A percentile compares a stretch with the other conserved stretches of the same genome.
Conservation (phyloP, 352 stramenopile genomes). For the Phytophthora pisi region DNA sequence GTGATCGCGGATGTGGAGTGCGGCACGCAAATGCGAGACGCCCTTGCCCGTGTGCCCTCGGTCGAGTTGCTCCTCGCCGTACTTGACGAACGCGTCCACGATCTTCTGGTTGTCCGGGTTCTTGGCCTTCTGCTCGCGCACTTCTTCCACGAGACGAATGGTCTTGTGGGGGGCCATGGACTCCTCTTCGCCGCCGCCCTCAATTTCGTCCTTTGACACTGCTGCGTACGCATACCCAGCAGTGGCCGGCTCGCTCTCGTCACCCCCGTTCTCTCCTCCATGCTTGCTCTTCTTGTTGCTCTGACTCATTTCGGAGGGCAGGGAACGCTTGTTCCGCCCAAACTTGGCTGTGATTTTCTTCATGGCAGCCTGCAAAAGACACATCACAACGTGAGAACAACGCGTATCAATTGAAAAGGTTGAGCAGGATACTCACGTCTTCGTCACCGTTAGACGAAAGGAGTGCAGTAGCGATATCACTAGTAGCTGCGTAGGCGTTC, state of each 20-base stretch:
- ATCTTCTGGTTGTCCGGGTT: conserved; percentile 75
- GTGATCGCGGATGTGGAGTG: conserved; percentile 62
- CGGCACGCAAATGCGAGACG: conserved; percentile 68
- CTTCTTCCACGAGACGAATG: conserved; percentile 58
- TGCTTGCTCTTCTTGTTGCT: conserved; percentile 34
- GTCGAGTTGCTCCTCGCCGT: conserved; percentile 63
- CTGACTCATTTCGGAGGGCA: conserved; percentile 9
- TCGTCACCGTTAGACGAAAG: conserved; percentile 35
- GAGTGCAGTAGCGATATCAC: conserved; percentile 35
- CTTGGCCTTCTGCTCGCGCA: conserved; percentile 44
- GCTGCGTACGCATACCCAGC: conserved; percentile 18
- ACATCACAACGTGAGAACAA: background rate
- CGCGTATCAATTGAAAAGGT: background rate
- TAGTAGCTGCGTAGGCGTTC: conserved; percentile 28
- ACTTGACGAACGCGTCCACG: conserved; percentile 72
- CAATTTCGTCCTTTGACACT: conserved; percentile 8
- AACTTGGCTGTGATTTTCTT: conserved; percentile 36
- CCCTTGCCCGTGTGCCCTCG: conserved; percentile 78
- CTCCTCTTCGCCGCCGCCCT: conserved; percentile 22
- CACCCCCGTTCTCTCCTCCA: conserved; percentile 15
- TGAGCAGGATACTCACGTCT: conserved; percentile 14
- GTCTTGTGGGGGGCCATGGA: conserved; percentile 64
- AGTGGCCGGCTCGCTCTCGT: background rate
- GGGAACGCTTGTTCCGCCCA: conserved; percentile 29
- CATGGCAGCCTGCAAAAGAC: conserved; percentile 28